Evolutionary conservation across 1,139 yeast genomes (phyloP), one percentile per base, ranked within the genome.

Genomic region (Scheffersomyces quercinus): DNA sequence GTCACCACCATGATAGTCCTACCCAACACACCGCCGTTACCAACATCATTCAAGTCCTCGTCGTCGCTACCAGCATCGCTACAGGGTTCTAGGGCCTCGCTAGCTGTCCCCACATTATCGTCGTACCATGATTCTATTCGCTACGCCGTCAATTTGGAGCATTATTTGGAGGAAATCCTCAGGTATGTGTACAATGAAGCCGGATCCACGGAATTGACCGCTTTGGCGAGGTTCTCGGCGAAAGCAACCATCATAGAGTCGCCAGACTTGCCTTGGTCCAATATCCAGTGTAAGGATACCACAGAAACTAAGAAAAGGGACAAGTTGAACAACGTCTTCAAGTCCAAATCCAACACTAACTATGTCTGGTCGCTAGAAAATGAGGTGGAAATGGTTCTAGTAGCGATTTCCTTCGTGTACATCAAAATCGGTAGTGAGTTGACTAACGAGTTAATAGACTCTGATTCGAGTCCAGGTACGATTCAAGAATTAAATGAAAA

Each of bases 361-460:
- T 14, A 13, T 3, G 38, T 47, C 3, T 73, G 78, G 78, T 52
- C 57, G 1, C 47, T 73, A 24, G 43, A 48, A 9, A 52, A 63
- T 39, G 79, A 74, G 43, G 47, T 71, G 5, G 65, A 65, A 41
- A 46, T 60, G 28, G 47, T 56, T 1, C 32, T 66, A 3, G 42
- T 65, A 0, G 52, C 75, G 0, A 48, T 59, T 3, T 48, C 72
- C 0, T 56, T 71, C 35, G 52, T 64, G 8, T 72, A 73, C 44
- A 56, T 62, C 7, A 51, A 60, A 35, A 57, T 73, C 9, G 78
- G 75, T 1, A 65, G 73, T 3, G 70, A 70, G 37, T 50, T 70
- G 38, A 58, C 63, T 10, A 69, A 68, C 47, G 75, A 70, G 26
- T 52, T 71, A 36, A 65, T 71, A 12, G 74, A 66, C 15, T 36